Evolutionary conservation across 2,329 filamentous ascomycete genomes (phyloP).

Genomic region (Ramularia collo-cygni): DNA sequence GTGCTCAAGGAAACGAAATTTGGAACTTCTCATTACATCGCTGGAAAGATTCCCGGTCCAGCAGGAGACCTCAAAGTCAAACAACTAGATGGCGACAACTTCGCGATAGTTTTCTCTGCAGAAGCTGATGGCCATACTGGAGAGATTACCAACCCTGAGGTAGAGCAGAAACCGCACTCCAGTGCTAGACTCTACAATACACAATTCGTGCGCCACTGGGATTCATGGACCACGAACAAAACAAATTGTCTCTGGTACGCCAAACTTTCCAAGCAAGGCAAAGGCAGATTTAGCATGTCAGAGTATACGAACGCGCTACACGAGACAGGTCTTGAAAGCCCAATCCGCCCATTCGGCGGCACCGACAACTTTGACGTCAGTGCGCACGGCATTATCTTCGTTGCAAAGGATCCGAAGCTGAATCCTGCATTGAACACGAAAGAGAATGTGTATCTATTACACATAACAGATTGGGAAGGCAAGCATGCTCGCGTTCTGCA

Average conservation of each 20-base stretch:
- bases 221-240: slow-evolving; percentile 56
- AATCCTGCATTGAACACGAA: slow-evolving; percentile 72
- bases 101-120: slow-evolving; percentile 47
- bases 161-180: slow-evolving; percentile 40
- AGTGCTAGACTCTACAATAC: slow-evolving; percentile 45
- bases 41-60: slow-evolving; percentile 40
- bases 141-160: slow-evolving; percentile 50
- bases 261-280: too few species aligned
- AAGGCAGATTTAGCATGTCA: slow-evolving; percentile 24
- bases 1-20: slow-evolving; percentile 4
- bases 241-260: slow-evolving; percentile 69
- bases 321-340: slow-evolving; percentile 54
- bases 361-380: slow-evolving; percentile 73
- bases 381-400: slow-evolving; percentile 59
- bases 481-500: slow-evolving; percentile 44
- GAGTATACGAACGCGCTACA: slow-evolving; percentile 55
- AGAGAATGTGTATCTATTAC: slow-evolving; percentile 69
- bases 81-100: slow-evolving; percentile 31
- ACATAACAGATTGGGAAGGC: slow-evolving; percentile 55
- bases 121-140: slow-evolving; percentile 63
- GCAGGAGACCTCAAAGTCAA: slow-evolving; percentile 44
- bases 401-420: slow-evolving; percentile 65
- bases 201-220: slow-evolving; percentile 50
- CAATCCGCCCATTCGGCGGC: slow-evolving; percentile 72
- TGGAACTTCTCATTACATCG: slow-evolving; percentile 32